These are phyloP conservation scores for Bipolaris bicolor DNA, from an alignment of 2,329 filamentous ascomycete species.

Conservation along the genomic window DNA sequence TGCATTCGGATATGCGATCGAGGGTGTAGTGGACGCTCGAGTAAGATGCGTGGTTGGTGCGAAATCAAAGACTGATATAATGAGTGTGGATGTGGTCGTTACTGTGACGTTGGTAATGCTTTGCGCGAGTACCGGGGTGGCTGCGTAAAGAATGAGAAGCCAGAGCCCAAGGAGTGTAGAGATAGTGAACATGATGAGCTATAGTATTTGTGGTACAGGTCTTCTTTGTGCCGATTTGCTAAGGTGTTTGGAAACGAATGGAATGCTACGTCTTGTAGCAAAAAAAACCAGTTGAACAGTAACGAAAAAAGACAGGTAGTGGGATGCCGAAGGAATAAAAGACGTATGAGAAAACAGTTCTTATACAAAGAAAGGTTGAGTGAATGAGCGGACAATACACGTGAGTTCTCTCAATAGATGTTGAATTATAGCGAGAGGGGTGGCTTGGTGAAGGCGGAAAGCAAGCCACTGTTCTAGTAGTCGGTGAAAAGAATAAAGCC, in stretches of 20 bases:
- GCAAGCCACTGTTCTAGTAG: slow-evolving; percentile 11
- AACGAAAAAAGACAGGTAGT: background rate
- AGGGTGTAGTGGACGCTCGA: background rate
- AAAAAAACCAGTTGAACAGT: background rate
- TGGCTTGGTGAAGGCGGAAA: slow-evolving; percentile 3
- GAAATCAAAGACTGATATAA: background rate
- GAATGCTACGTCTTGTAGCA: background rate
- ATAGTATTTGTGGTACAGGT: background rate
- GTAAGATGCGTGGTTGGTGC: background rate
- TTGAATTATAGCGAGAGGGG: slow-evolving; percentile 3
- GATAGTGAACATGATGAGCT: background rate
- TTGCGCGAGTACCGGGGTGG: background rate
- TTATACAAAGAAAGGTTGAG: background rate
- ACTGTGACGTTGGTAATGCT: background rate
- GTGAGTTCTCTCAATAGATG: background rate
- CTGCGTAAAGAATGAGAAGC: background rate
- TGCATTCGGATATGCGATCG: too few relatives aligned
- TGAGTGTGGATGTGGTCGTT: background rate
- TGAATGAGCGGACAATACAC: background rate
- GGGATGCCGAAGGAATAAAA: background rate
- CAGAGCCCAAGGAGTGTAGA: background rate
- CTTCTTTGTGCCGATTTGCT: background rate
- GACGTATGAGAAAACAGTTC: background rate
- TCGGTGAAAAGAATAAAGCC: slow-evolving; percentile 9
- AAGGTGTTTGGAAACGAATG: background rate